These are phyloP conservation scores for Calamus simplicifolius DNA, from an alignment of 176 grass and related monocot species.

Conservation along the genomic window DNA sequence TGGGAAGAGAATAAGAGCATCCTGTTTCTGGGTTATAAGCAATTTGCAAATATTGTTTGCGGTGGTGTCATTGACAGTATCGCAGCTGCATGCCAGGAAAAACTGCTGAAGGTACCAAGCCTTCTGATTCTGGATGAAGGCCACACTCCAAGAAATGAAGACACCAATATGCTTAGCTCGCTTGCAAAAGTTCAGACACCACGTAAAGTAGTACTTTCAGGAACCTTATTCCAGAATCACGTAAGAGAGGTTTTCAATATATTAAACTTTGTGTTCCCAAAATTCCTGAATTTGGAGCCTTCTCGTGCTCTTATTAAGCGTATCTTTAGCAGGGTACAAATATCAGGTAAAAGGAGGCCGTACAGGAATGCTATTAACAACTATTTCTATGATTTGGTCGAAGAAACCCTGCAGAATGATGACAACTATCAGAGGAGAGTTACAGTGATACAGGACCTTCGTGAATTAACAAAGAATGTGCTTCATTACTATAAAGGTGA, in stretches of 20 bases:
- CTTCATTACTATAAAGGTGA: conserved; percentile 95
- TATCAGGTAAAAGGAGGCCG: conserved; percentile 39
- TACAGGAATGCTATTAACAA: conserved; percentile 30
- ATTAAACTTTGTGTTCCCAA: conserved; percentile 84
- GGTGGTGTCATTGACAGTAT: conserved; percentile 30
- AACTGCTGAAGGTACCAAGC: conserved; percentile 68
- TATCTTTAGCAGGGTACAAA: conserved; percentile 67
- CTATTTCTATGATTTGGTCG: conserved; percentile 54
- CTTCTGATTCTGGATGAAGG: conserved; percentile 93
- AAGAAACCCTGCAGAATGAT: conserved; percentile 61
- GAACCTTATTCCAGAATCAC: conserved; percentile 94
- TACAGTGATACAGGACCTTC: conserved; percentile 73
- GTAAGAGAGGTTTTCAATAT: conserved; percentile 83
- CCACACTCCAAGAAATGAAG: conserved; percentile 82
- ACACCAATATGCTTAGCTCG: conserved; percentile 67
- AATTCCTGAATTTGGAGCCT: conserved; percentile 68
- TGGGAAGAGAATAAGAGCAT: conserved; percentile 88
- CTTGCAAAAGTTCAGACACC: conserved; percentile 78
- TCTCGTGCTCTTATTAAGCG: conserved; percentile 55
- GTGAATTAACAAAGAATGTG: conserved; percentile 83
- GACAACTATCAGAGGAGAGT: conserved; percentile 64
- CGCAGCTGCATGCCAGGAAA: conserved; percentile 63
- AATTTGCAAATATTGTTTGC: conserved; percentile 72
- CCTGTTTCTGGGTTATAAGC: conserved; percentile 88
- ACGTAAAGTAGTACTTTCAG: conserved; percentile 93